Evolutionary conservation across 75 land plant genomes (phyloP).

Genomic region (Picea sitchensis): DNA sequence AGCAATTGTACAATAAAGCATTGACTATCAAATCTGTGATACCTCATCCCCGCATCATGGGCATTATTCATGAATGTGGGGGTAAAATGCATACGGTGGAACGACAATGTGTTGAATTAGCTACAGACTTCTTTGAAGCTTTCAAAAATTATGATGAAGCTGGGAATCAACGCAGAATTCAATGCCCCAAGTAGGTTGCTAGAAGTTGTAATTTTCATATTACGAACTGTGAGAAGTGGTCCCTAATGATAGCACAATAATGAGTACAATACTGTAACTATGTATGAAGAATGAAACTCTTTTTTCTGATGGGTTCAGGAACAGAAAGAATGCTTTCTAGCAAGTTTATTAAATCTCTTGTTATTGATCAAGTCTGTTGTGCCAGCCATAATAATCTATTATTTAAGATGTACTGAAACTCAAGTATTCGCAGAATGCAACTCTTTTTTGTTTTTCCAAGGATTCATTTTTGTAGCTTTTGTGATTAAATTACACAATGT

Average conservation of each 20-base stretch:
- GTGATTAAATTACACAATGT: no score
- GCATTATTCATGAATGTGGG: constrained; percentile 94
- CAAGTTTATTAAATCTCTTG: no score
- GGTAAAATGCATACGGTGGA: constrained; percentile 98
- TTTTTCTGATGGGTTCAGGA: no score
- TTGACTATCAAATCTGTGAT: constrained; percentile 89
- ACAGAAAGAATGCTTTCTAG: no score
- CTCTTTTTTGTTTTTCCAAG: no score
- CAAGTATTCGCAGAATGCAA: constrained; percentile 28
- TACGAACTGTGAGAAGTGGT: no score
- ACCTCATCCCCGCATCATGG: constrained; percentile 96
- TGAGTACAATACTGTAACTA: no score
- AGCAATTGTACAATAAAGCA: constrained; percentile 91
- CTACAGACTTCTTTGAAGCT: constrained; percentile 96
- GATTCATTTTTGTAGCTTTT: no score
- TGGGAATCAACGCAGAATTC: constrained; percentile 87
- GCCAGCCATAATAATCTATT: no score
- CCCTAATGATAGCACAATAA: no score
- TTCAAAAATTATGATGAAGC: constrained; percentile 98
- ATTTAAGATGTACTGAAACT: not conserved
- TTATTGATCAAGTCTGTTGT: no score
- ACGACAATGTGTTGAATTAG: constrained; percentile 87
- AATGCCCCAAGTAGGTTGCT: constrained; percentile 75
- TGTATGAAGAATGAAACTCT: no score
- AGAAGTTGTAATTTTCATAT: not conserved